Evolutionary conservation across 768 basidiomycete species (phyloP), one percentile per base, ranked within the genome.

Genomic region (Auricularia cornea): DNA sequence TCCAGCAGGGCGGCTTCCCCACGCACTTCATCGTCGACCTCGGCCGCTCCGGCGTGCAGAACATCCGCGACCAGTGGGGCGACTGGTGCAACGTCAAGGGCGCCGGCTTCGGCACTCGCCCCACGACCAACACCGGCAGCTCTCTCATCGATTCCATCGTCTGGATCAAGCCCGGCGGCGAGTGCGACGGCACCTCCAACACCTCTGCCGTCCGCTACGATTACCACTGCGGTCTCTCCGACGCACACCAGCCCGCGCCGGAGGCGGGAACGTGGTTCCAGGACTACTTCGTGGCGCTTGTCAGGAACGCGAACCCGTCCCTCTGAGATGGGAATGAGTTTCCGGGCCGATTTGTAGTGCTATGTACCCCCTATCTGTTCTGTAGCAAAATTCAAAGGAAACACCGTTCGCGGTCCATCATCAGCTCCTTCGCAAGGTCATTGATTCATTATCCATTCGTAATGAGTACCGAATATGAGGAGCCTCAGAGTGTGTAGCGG

Each of bases 221-320:
- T 67, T 67, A 67, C 64, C 41, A 63, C 61, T 63, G 59, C 59
- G 62, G 65, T 64, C 64, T 30, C 35, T 82, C 83, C 60, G 84
- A 85, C 70, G 83, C 84, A 60, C 70, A 73, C 48, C 75, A 78
- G 64, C 82, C 82, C 59, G 82, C 85, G 14, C 85, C 84, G 35
- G 83, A 85, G 71, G 84, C 84, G 59, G 84, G 85, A 32, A 79
- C 81, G 52, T 87, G 85, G 84, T 85, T 85, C 84, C 84, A 87
- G 77, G 74, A 78, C n/a, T 87, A 82, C 77, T 87, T 87, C 73
- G 72, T 77, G 71, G 77, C 76, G 23, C 73, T 87, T 62, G 83
- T 87, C 54, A 72, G 71, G 62, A 76, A 78, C 51, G 84, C 84
- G 60, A 83, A 77, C 74, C 84, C 84, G 3, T 51, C 83, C 44